These are phyloP conservation scores for Ganoderma sinense DNA, from an alignment of 1,284 basidiomycete species.

Conservation along the genomic window DNA sequence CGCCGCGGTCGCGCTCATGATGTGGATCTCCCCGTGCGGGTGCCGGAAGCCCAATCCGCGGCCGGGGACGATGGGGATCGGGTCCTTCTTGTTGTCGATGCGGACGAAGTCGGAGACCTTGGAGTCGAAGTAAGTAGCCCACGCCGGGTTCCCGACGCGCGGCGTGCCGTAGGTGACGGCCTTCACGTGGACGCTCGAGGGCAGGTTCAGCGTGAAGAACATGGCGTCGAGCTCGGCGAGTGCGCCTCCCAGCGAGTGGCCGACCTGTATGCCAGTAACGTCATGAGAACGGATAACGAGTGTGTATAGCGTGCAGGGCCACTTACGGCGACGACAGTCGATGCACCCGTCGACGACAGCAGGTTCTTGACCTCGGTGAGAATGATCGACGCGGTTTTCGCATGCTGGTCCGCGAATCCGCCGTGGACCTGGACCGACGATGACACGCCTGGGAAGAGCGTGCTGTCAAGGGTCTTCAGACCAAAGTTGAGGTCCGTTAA, in stretches of 20 bases:
- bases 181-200: constrained; percentile 44
- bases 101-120: constrained; percentile 42
- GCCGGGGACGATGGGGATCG: constrained; percentile 49
- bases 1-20: constrained; percentile 35
- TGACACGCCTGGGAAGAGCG: constrained; percentile 57
- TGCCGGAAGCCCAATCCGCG: constrained; percentile 47
- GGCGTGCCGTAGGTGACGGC: constrained; percentile 49
- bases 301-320: neutral
- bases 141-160: constrained; percentile 45
- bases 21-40: constrained; percentile 47
- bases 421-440: constrained; percentile 49
- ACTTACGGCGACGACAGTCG: constrained; percentile 45
- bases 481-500: constrained; percentile 55
- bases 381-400: constrained; percentile 45
- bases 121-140: constrained; percentile 42
- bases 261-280: constrained; percentile 32
- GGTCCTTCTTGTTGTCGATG: constrained; percentile 46
- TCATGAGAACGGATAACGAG: neutral
- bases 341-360: constrained; percentile 42
- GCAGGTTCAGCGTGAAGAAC: constrained; percentile 46
- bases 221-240: constrained; percentile 47
- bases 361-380: constrained; percentile 46
- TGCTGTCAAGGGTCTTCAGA: constrained; percentile 42
- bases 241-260: constrained; percentile 51
- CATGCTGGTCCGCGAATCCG: constrained; percentile 59